Evolutionary conservation across 208 protist species (phyloP).

Genomic region (Wallacemonas rigidus): DNA sequence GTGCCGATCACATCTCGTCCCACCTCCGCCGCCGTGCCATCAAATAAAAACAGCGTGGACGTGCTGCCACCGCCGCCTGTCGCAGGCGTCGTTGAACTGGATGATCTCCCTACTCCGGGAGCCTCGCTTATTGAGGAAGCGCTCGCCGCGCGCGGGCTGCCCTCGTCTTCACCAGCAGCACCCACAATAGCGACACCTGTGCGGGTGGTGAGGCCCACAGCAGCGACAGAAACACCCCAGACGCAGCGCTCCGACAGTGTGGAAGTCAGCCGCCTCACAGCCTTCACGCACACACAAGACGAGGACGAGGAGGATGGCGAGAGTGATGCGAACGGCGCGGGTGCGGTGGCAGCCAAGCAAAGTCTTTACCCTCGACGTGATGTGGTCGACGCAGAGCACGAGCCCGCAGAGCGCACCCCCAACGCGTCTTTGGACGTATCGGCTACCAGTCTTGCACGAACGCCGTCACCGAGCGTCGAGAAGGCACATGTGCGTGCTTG

Average conservation of each 20-base stretch:
- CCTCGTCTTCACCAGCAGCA: background rate
- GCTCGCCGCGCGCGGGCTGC: conserved; percentile 2
- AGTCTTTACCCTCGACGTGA: too few relatives aligned
- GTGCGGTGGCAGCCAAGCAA: too few relatives aligned
- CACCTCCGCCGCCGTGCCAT: background rate
- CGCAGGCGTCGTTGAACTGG: too few relatives aligned
- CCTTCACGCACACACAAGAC: background rate
- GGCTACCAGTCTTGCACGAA: background rate
- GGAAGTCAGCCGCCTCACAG: conserved; percentile 6
- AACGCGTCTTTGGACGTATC: conserved; percentile 8
- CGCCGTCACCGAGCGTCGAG: background rate
- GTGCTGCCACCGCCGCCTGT: background rate
- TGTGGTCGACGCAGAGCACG: background rate
- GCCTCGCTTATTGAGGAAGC: conserved; percentile 14
- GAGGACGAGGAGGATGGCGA: background rate
- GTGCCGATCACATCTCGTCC: background rate
- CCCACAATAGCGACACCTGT: background rate
- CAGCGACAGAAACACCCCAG: background rate
- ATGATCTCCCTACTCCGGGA: background rate
- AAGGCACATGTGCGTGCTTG: background rate
- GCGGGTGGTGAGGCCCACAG: too few relatives aligned
- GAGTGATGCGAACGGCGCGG: too few relatives aligned
- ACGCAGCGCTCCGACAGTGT: conserved; percentile 1
- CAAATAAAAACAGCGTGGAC: background rate
- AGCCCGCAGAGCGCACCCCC: background rate